Evolutionary conservation across 2,329 filamentous ascomycete genomes (phyloP).

Genomic region (Ophiostoma sp.): DNA sequence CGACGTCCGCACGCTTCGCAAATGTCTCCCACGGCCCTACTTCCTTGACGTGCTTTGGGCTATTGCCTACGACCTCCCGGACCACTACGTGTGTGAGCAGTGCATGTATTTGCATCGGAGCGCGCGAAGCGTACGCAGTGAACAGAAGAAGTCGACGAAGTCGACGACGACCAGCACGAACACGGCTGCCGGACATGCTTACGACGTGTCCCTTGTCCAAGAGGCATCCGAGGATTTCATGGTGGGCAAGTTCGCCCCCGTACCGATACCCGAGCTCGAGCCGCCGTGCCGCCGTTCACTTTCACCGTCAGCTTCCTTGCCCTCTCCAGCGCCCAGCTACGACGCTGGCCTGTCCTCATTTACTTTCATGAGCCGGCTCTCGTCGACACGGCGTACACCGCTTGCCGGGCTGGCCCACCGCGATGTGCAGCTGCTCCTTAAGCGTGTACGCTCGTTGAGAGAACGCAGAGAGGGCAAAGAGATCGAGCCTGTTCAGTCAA

Average conservation of each 20-base stretch:
- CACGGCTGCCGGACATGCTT: background rate
- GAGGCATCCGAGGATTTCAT: background rate
- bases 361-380: background rate
- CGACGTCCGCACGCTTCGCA: background rate
- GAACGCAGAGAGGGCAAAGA: background rate
- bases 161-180: background rate
- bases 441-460: background rate
- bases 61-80: background rate
- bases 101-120: background rate
- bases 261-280: background rate
- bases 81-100: background rate
- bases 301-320: background rate
- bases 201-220: background rate
- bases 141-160: background rate
- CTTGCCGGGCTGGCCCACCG: background rate
- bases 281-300: background rate
- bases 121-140: background rate
- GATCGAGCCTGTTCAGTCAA: background rate
- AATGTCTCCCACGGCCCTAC: background rate
- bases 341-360: background rate
- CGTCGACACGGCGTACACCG: background rate
- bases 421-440: background rate
- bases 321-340: background rate
- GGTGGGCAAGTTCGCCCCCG: background rate
- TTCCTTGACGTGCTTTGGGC: background rate